phyloP scores from a whole-genome alignment of 2,329 filamentous ascomycete genomes.

The Fusarium sambucinum region DNA sequence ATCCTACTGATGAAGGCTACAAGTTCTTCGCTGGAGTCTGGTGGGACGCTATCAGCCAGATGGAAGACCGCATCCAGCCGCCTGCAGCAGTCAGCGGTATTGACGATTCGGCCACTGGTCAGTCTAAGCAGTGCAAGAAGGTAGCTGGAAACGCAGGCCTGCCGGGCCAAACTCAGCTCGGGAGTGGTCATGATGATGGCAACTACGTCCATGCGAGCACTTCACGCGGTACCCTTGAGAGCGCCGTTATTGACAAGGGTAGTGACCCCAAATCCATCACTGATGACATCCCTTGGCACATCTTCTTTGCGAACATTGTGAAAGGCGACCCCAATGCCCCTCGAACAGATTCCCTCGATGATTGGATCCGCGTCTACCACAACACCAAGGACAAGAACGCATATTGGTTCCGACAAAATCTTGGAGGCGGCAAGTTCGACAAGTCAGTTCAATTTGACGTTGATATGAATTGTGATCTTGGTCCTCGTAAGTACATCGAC shows the following conservation, averaged over 20 bases:
- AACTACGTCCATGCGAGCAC: neutral
- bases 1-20: neutral
- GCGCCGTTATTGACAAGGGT: neutral
- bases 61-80: neutral
- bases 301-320: conserved; percentile 1
- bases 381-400: neutral
- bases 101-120: neutral
- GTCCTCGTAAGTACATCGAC: neutral
- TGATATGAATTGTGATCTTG: conserved; percentile 1
- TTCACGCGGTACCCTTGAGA: neutral
- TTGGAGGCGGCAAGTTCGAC: neutral
- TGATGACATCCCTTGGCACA: conserved; percentile 2
- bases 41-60: conserved; percentile 7
- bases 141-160: neutral
- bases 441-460: conserved; percentile 1
- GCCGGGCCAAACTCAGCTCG: neutral
- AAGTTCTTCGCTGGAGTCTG: conserved; percentile 3
- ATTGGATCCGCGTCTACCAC: conserved; percentile 1
- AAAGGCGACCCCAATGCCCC: neutral
- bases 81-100: neutral
- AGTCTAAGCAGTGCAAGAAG: neutral
- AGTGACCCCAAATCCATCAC: neutral
- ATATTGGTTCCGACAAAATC: neutral
- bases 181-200: neutral
- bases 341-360: neutral